Conservation (phyloP, 2,329 filamentous ascomycete species). For the Colletotrichum siamense region DNA sequence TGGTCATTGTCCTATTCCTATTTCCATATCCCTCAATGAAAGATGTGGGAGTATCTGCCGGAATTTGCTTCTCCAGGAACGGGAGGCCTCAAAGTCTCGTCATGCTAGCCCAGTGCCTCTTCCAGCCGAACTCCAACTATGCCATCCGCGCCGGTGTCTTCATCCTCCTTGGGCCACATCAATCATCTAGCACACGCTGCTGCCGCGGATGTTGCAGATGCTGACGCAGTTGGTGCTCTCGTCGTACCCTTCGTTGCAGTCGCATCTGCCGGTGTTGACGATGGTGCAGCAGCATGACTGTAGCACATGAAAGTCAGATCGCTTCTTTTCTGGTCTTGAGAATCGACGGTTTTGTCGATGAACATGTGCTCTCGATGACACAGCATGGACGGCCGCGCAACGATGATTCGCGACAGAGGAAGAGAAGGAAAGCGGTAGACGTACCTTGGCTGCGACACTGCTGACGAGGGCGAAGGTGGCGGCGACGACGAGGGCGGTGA, state of each 20-base stretch:
- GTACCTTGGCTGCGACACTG: background rate
- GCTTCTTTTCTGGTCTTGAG: accelerated
- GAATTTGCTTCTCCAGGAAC: background rate
- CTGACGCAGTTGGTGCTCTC: background rate
- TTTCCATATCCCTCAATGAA: too few species aligned
- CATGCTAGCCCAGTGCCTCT: accelerated
- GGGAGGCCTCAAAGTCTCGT: background rate
- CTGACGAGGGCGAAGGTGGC: background rate
- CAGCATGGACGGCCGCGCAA: accelerated
- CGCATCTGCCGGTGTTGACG: background rate
- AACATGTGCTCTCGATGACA: background rate
- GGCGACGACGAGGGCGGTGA: background rate
- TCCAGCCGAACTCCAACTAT: background rate
- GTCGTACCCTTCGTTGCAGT: background rate
- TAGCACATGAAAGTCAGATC: background rate
- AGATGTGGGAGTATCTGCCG: too few species aligned
- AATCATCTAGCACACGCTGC: background rate
- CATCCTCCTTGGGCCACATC: accelerated
- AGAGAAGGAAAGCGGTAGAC: background rate
- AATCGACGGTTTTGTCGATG: background rate
- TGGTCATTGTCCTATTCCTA: too few species aligned
- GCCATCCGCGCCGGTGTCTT: accelerated
- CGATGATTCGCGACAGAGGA: too few species aligned
- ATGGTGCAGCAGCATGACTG: background rate
- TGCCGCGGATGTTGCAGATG: background rate